Base-by-base conservation (phyloP, 1,284 basidiomycete species). In the Fomes fomentarius region DNA sequence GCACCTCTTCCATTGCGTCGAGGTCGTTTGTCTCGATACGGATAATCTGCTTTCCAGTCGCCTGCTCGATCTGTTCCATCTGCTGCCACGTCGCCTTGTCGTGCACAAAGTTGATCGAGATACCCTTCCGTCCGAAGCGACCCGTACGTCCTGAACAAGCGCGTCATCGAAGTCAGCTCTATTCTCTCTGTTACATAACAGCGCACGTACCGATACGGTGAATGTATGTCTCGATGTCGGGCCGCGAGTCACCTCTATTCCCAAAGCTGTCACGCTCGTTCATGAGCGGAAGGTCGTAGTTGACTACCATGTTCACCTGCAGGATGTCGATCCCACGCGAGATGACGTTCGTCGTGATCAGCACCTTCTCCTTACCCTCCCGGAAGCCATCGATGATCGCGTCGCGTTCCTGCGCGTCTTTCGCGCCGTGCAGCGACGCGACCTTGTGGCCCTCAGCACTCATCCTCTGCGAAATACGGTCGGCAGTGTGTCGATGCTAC, bases 261-360 rank as follows among this genome's bases (percentile, higher is more conserved):
- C 67, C 63, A 61, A 40, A 41, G 25, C 76, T 76, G 50, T 79
- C 77, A 15, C 85, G 81, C 65, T 91, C 87, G 66, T 83, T 85
- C 76, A 93, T 82, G 62, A 93, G 78, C 0, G 97, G 97, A 47
- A 99, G 83, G 72, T 99, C 97, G 71, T 99, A 99, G 77, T 99
- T 98, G 69, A 96, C 92, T 19, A 97, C 94, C 93, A 98, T 95
- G 77, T 98, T 99, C 62, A 99, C 97, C 77, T 98, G 96, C 61
- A 94, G 82, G 66, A 99, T 98, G 69, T 99, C 97, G 77, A 99
- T 99, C 42, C 97, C 97, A 33, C 97, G 88, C 9, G 97, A 95
- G 62, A 99, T 91, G 65, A 99, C 97, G 73, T 99, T 99, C 50
- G 97, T 99, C 49, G 97, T 98, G 71, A 99, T 99, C 61, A 99